phyloP scores from a whole-genome alignment of 768 basidiomycete genomes.

The Termitomyces sp. region DNA sequence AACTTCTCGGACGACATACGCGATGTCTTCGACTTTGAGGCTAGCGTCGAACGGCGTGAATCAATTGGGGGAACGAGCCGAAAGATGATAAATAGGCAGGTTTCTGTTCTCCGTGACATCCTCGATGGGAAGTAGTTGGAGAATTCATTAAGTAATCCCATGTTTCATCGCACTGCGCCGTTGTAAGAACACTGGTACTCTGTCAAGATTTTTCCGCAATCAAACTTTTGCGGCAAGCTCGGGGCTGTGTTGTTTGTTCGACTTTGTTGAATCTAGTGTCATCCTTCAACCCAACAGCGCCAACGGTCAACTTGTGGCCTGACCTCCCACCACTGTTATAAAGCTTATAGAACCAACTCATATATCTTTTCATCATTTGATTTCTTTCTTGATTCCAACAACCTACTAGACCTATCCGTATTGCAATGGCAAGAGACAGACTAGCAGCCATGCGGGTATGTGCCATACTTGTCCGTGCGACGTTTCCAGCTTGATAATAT shows the following conservation, averaged over 20 bases:
- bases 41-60: constrained; percentile 87
- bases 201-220: background rate
- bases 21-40: constrained; percentile 91
- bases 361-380: constrained; percentile 11
- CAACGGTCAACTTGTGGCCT: constrained; percentile 15
- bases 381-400: constrained; percentile 15
- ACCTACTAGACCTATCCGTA: constrained; percentile 17
- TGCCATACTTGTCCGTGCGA: constrained; percentile 7
- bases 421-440: constrained; percentile 82
- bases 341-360: constrained; percentile 5
- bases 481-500: constrained; percentile 5
- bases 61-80: constrained; percentile 91
- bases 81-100: constrained; percentile 82
- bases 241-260: constrained; percentile 14
- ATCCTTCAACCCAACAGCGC: constrained; percentile 11
- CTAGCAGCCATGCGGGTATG: constrained; percentile 82
- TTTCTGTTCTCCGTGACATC: constrained; percentile 65
- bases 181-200: background rate
- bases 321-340: constrained; percentile 14
- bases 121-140: constrained; percentile 29
- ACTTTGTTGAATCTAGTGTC: constrained; percentile 14
- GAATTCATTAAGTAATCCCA: background rate
- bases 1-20: constrained; percentile 82
- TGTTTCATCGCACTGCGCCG: background rate
- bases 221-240: background rate